Percentiles rank a stretch among this genome's conserved stretches.
phyloP scores from a whole-genome alignment of 1,139 yeast species.

The Kodamaea derodonti region DNA sequence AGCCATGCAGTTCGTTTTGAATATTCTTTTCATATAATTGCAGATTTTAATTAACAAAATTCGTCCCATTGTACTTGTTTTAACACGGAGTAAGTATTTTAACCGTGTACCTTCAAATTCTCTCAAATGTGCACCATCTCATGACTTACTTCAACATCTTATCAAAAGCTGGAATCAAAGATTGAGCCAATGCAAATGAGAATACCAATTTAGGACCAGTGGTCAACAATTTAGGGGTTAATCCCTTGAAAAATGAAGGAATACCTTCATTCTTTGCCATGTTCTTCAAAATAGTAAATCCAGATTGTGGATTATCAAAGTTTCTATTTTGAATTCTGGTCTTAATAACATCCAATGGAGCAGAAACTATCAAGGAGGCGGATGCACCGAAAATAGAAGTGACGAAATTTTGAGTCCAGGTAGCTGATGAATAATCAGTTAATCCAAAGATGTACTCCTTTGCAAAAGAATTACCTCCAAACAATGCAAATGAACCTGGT shows the following conservation, averaged over 20 bases:
- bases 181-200: conserved; percentile 94
- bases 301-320: conserved; percentile 94
- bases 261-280: conserved; percentile 89
- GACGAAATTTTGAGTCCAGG: conserved; percentile 92
- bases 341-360: conserved; percentile 97
- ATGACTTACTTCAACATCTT: conserved; percentile 47
- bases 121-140: too few relatives aligned
- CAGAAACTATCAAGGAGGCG: conserved; percentile 93
- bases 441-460: conserved; percentile 91
- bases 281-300: conserved; percentile 86
- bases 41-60: too few relatives aligned
- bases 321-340: conserved; percentile 96
- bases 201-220: conserved; percentile 98
- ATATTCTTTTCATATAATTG: too few relatives aligned
- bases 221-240: conserved; percentile 92
- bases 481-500: conserved; percentile 95
- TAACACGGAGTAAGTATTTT: too few relatives aligned
- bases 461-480: conserved; percentile 98
- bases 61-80: too few relatives aligned
- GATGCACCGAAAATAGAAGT: conserved; percentile 98
- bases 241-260: conserved; percentile 92
- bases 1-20: too few relatives aligned
- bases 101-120: too few relatives aligned
- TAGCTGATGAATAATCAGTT: conserved; percentile 81
- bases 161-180: conserved; percentile 94